Evolutionary conservation across 768 basidiomycete species (phyloP), one percentile per base, ranked within the genome.

Genomic region (Floccularia luteovirens): DNA sequence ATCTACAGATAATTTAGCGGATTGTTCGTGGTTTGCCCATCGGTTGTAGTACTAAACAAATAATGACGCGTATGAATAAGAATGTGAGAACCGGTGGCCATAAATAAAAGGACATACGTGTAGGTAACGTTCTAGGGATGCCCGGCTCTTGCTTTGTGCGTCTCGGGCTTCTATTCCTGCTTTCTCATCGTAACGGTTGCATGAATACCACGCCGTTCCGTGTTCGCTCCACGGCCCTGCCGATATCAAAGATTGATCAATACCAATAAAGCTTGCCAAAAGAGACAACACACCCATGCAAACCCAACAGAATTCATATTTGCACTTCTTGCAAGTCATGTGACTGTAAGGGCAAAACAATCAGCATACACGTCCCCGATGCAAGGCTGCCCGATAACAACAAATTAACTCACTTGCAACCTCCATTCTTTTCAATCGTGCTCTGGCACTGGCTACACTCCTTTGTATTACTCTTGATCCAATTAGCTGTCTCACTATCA

Each of bases 251-350:
- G 42, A 13, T 44, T 40, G 48, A 48, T 54, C 41, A 47, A 46
- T 7, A 33, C 19, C 24, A 17, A 14, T 41, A 38, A 51, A 14
- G 43, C 32, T 48, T 43, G 8, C 37, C 41, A 19, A 43, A 17
- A 50, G 14, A 34, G 37, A 12, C n/a, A 22, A 43, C 58, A 31
- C 54, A 76, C 87, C 94, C 92, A 97, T 96, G 66, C 96, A 99
- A 28, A 99, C 93, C 96, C 96, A 99, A 59, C 96, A 99, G 61
- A 97, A 99, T 67, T 90, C 90, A 50, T 91, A 79, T 55, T 90
- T 94, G 74, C 96, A 98, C 66, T 97, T 98, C 74, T 96, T 94
- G 72, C 96, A 98, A 14, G 94, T 98, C 94, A 99, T 99, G 61
- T 99, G 96, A 70, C 93, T 96, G 47, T 30, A 34, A 38, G 14